Evolutionary conservation across 2,329 filamentous ascomycete species (phyloP), one percentile per base, ranked within the genome.

Genomic region (Didymella exigua): DNA sequence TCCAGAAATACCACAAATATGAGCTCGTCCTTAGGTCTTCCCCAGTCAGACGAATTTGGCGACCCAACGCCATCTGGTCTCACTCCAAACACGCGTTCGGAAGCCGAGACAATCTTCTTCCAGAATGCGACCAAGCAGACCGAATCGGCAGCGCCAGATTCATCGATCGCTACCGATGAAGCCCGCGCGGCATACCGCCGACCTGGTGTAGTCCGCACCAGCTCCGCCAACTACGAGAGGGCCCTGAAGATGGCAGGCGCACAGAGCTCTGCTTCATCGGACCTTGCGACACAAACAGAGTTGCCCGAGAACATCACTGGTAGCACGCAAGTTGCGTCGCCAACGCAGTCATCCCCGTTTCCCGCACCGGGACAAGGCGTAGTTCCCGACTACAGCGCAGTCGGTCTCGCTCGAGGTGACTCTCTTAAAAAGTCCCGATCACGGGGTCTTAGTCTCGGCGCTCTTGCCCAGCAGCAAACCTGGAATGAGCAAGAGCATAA

Each of bases 401-500:
- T 72, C 7, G 63, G 68, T 16, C 55, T 51, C 5, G 44, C 56
- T 5, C 67, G 68, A 24, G 54, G 59, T 1, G 69, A 74, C 14
- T 55, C 60, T 3, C 40, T 69, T 21, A 72, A 71, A 62, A 73
- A 68, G 55, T 62, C 63, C 4, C 56, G 66, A 16, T 66, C 67
- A 7, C 60, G 63, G 11, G 72, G 71, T 1, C 51, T 74, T 49
- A 73, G 69, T 38, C 49, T 75, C 14, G 69, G 65, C 2, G 50
- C 54, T 14, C 49, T 75, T 43, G 71, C 65, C 1, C 62, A 69
- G 26, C 59, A 70, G 45, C 69, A 70, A 50, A 69, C 69, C 34
- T 75, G 71, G 71, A 74, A 47, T 40, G 68, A 70, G 54, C 68
- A 74, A 57, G 72, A 75, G 30, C 65, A 63, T 50, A 75, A 70